Evolutionary conservation across 2,329 filamentous ascomycete species (phyloP).

Genomic region (Pseudocercospora pini-densiflorae): DNA sequence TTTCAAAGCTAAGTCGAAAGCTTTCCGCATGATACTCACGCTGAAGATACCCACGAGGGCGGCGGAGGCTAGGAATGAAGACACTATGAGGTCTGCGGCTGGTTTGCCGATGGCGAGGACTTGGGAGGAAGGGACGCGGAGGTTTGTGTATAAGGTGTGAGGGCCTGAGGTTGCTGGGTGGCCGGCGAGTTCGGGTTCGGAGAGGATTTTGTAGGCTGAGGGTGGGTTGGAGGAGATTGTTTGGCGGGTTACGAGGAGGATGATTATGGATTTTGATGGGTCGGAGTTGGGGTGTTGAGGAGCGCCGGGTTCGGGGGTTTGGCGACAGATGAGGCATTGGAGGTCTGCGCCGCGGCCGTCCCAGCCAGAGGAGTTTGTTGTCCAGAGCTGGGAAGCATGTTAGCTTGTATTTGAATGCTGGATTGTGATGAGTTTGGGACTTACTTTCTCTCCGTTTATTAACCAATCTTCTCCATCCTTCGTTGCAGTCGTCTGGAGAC

Average conservation of each 20-base stretch:
- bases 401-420: not conserved
- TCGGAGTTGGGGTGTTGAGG: conserved; percentile 26
- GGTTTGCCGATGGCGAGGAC: conserved; percentile 59
- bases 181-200: conserved; percentile 52
- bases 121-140: conserved; percentile 79
- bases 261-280: conserved; percentile 49
- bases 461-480: conserved; percentile 57
- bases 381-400: conserved; percentile 51
- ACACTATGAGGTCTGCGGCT: conserved; percentile 50
- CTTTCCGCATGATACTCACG: conserved; percentile 58
- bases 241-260: conserved; percentile 56
- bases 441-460: conserved; percentile 59
- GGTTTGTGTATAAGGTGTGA: conserved; percentile 84
- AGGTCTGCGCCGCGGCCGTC: conserved; percentile 58
- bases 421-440: not conserved
- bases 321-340: conserved; percentile 57
- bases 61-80: conserved; percentile 52
- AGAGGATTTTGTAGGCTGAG: conserved; percentile 52
- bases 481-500: conserved; percentile 55
- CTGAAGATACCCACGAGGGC: conserved; percentile 60
- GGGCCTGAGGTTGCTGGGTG: conserved; percentile 56
- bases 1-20: conserved; percentile 56
- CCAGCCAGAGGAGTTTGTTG: conserved; percentile 60
- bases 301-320: conserved; percentile 28
- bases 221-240: conserved; percentile 52